Conservation (phyloP, 139 green algal species). For the Penium margaritaceum region DNA sequence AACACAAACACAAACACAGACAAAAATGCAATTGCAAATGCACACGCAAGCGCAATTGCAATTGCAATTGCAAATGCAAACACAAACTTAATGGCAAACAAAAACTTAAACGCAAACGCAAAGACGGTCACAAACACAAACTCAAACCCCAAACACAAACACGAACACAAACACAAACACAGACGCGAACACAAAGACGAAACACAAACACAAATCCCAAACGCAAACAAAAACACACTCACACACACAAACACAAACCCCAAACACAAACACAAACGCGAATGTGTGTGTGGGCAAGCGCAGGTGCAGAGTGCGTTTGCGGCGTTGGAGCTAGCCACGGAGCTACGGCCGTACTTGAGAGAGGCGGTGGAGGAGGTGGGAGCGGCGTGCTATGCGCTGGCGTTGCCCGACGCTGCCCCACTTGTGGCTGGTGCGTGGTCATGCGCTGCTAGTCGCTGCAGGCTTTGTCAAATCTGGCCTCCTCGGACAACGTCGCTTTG, state of each 20-base stretch:
- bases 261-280: no score
- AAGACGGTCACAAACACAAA: no score
- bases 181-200: no score
- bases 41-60: no score
- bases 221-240: not conserved
- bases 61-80: no score
- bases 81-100: no score
- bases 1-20: no score
- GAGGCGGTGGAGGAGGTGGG: constrained; percentile 21
- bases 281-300: not conserved
- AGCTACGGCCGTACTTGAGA: constrained; percentile 19
- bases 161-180: no score
- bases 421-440: constrained; percentile 4
- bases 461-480: not conserved
- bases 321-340: constrained; percentile 8
- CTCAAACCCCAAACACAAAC: no score
- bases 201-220: not conserved
- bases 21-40: no score
- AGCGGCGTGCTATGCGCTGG: not conserved
- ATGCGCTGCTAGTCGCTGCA: not conserved
- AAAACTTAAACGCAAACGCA: no score
- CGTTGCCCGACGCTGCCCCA: constrained; percentile 8
- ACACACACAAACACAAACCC: no score
- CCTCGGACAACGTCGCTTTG: not conserved
- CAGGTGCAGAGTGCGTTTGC: constrained; percentile 26